Conservation (phyloP, 2,329 filamentous ascomycete genomes). For the Trichocomaceae sp. region DNA sequence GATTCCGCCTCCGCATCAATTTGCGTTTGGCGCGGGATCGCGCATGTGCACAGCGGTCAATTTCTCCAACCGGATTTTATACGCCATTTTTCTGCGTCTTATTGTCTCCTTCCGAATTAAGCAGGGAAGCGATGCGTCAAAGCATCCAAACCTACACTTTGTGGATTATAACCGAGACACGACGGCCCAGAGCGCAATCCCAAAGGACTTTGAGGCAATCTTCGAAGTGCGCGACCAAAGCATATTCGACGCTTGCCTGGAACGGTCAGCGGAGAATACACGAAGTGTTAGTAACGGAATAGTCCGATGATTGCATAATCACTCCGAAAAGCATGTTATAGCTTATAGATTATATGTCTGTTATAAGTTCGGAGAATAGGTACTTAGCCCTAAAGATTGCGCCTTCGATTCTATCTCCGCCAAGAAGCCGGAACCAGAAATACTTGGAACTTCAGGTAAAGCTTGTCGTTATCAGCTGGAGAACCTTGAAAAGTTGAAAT, state of each 20-base stretch:
- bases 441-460: no score
- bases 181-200: conserved; percentile 15
- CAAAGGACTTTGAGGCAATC: conserved; percentile 13
- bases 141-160: conserved; percentile 14
- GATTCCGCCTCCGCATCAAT: conserved; percentile 18
- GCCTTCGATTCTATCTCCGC: not conserved
- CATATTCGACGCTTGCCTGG: not conserved
- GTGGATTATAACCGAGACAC: conserved; percentile 18
- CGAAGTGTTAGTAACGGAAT: not conserved
- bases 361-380: no score
- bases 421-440: no score
- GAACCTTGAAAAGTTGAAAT: no score
- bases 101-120: conserved; percentile 17
- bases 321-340: no score
- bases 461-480: not conserved
- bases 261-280: not conserved
- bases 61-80: conserved; percentile 19
- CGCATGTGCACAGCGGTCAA: conserved; percentile 20
- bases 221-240: conserved; percentile 1
- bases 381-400: no score
- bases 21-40: conserved; percentile 17
- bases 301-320: not conserved
- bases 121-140: conserved; percentile 4
- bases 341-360: no score
- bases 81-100: conserved; percentile 18